Conservation (phyloP, 208 protist species). For the Trichomonas tenax region DNA sequence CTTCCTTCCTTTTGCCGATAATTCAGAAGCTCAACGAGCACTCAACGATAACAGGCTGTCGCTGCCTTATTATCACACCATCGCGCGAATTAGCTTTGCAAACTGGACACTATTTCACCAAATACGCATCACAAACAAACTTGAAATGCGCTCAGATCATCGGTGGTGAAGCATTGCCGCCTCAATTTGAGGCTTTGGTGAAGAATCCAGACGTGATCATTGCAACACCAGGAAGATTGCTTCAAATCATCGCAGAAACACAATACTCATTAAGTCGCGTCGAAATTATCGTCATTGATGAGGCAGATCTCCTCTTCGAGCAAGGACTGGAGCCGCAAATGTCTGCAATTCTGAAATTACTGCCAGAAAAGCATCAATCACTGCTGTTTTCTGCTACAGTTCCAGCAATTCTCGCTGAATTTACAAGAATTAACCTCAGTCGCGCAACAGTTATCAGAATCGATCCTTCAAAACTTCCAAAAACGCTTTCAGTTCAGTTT, state of each 20-base stretch:
- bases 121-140: conserved; percentile 51
- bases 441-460: conserved; percentile 29
- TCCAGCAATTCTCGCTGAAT: conserved; percentile 83
- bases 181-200: conserved; percentile 83
- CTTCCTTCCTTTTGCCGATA: conserved; percentile 66
- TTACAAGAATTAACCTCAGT: conserved; percentile 52
- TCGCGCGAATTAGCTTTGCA: conserved; percentile 86
- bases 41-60: conserved; percentile 59
- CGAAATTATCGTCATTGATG: conserved; percentile 92
- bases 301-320: conserved; percentile 97
- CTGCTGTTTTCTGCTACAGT: conserved; percentile 93
- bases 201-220: conserved; percentile 86
- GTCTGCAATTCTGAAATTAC: conserved; percentile 70
- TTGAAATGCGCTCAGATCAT: not conserved
- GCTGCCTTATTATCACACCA: conserved; percentile 86
- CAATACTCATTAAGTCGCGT: conserved; percentile 41
- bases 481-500: not conserved
- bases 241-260: conserved; percentile 36
- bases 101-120: conserved; percentile 74
- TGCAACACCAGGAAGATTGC: conserved; percentile 91
- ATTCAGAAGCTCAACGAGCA: conserved; percentile 51
- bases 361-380: conserved; percentile 73
- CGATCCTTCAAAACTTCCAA: conserved; percentile 16
- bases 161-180: conserved; percentile 82
- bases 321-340: conserved; percentile 85